Base-by-base conservation (phyloP, 169 alveolate genomes). In the Eimeria necatrix region DNA sequence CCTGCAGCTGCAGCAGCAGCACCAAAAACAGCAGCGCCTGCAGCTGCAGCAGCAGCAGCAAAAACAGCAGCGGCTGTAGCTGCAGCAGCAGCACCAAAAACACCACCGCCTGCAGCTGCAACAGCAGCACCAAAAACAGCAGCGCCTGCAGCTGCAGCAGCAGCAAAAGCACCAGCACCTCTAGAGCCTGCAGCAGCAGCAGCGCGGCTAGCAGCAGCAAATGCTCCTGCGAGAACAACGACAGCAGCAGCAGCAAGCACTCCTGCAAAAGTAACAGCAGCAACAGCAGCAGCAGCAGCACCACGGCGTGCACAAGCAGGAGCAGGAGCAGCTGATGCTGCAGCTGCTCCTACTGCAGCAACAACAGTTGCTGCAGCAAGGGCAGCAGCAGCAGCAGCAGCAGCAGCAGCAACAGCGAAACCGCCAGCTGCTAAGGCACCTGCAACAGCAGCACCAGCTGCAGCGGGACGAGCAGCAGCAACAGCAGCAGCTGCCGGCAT, bases 281-380 rank as follows among this genome's bases (percentile, higher is more conserved):
- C n/a, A n/a, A n/a, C n/a, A n/a, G 64, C 64, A 56, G 64, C 64
- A 56, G 64, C 64, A 56, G 64, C 64, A 56, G 64, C 64, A 56
- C 20, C 64, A 56, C 20, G 14, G 14, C 20, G 20, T 9, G 78
- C 78, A n/a, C 46, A 8, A 16, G 78, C 78, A 68, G 78, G 26
- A 68, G 78, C 64, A 56, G 64, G 20, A 56, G 64, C 64, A 56
- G 64, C 64, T 56, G 14, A 8, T 9, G 64, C 64, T 9, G 64
- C 64, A 56, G 78, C 78, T 16, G 78, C 78, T 16, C 10, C 78
- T 68, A n/a, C 26, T 16, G 78, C 78, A 56, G 64, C 64, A 56
- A 14, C 64, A 9, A 14, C 78, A 16, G 78, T 8, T 6, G 78
- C 26, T n/a, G 20, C 78, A n/a, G 26, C 20, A 68, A n/a, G 16